Evolutionary conservation across 1,284 basidiomycete species (phyloP).

Genomic region (Ganoderma multipileum): DNA sequence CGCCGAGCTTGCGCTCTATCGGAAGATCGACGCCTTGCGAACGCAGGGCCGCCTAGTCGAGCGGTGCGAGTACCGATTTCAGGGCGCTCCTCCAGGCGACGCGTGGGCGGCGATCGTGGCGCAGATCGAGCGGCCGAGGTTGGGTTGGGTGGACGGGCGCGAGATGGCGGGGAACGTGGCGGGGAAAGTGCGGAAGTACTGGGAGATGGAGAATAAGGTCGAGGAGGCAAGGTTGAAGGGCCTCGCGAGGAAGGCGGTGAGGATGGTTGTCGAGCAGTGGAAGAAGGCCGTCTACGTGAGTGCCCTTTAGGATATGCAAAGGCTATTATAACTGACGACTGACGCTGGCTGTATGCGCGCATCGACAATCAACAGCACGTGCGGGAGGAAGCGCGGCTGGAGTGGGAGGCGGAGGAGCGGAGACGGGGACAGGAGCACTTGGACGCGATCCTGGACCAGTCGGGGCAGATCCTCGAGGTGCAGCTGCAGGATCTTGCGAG

Average conservation of each 20-base stretch:
- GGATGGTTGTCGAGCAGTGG: conserved; percentile 85
- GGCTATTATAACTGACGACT: neutral
- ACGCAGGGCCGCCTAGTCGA: conserved; percentile 44
- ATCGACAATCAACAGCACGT: conserved; percentile 59
- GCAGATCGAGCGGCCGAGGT: conserved; percentile 48
- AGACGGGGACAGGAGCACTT: conserved; percentile 83
- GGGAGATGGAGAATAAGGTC: conserved; percentile 70
- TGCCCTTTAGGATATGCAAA: conserved; percentile 24
- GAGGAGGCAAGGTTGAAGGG: conserved; percentile 75
- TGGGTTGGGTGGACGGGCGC: conserved; percentile 54
- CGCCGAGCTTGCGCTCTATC: conserved; percentile 58
- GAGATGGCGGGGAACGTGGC: conserved; percentile 68
- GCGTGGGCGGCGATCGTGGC: conserved; percentile 64
- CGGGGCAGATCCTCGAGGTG: conserved; percentile 85
- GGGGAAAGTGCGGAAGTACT: conserved; percentile 77
- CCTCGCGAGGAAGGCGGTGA: conserved; percentile 75
- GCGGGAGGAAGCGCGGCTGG: conserved; percentile 68
- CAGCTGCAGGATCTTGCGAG: conserved; percentile 76
- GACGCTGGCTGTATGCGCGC: conserved; percentile 8
- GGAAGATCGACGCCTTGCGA: conserved; percentile 58
- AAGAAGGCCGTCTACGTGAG: conserved; percentile 88
- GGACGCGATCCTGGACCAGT: conserved; percentile 90
- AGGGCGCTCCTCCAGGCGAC: conserved; percentile 25
- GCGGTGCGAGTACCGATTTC: conserved; percentile 24
- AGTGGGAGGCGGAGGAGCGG: conserved; percentile 68